These are phyloP conservation scores for Obelidium mucronatum DNA, from an alignment of 192 early-diverging fungal genomes.

Conservation along the genomic window DNA sequence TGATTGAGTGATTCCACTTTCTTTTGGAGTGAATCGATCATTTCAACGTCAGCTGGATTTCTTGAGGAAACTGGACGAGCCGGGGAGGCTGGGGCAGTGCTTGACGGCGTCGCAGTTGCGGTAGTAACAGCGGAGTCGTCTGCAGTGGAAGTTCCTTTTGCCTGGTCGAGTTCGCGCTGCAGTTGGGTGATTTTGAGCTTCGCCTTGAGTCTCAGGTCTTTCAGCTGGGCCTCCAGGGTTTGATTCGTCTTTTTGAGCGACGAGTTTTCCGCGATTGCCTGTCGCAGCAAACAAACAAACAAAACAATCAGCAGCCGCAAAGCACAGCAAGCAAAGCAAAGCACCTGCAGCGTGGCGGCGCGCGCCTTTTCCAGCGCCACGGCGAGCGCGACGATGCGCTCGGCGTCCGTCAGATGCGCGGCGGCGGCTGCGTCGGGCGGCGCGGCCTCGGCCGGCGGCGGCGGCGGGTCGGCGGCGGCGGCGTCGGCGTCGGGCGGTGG, in stretches of 20 bases:
- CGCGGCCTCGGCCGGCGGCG: neutral
- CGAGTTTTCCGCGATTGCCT: neutral
- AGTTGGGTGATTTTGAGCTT: slow-evolving; percentile 43
- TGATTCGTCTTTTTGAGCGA: neutral
- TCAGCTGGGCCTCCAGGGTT: slow-evolving; percentile 29
- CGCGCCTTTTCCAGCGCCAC: slow-evolving; percentile 8
- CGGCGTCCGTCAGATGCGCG: neutral
- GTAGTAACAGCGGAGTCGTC: neutral
- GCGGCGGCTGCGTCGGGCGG: neutral
- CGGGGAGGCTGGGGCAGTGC: neutral
- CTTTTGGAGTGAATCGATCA: slow-evolving; percentile 10
- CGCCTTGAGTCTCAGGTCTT: slow-evolving; percentile 39
- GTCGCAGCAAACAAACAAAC: too few relatives aligned
- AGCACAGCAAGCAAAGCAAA: too few relatives aligned
- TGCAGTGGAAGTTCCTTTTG: neutral
- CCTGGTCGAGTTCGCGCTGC: slow-evolving; percentile 32
- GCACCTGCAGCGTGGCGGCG: neutral
- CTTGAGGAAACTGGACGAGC: neutral
- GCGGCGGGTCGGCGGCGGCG: neutral
- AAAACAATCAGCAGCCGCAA: too few relatives aligned
- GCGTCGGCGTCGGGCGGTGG: neutral
- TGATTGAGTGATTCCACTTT: slow-evolving; percentile 3
- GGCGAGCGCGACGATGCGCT: neutral
- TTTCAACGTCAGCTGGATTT: slow-evolving; percentile 19
- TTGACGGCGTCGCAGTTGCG: neutral